Percentiles rank a stretch among this genome's conserved stretches.
Evolutionary conservation across 495 filamentous ascomycete genomes (phyloP).

Genomic region (Penicillium lividum): DNA sequence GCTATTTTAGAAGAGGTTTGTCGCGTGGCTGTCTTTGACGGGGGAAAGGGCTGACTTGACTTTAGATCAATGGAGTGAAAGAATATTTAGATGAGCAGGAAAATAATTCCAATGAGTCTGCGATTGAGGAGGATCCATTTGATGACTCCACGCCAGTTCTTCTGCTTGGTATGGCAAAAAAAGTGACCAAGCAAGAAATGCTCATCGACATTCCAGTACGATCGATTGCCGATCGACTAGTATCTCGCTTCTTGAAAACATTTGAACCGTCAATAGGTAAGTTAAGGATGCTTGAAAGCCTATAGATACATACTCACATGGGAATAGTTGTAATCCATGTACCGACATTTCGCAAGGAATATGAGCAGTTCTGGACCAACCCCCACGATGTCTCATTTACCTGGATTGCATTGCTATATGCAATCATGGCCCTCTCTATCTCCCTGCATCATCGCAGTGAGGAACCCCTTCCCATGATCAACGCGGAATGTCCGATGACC

Average conservation of each 20-base stretch:
- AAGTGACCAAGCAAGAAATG: constrained; percentile 38
- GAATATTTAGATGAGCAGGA: constrained; percentile 30
- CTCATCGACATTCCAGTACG: constrained; percentile 43
- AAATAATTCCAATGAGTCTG: constrained; percentile 29
- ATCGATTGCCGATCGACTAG: constrained; percentile 42
- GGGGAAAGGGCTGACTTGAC: constrained; percentile 8
- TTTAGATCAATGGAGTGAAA: constrained; percentile 41
- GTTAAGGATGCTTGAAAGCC: neutral
- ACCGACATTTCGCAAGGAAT: constrained; percentile 46
- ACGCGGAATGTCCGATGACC: constrained; percentile 17
- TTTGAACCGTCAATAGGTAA: constrained; percentile 44
- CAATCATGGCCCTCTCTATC: constrained; percentile 34
- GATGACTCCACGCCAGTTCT: constrained; percentile 36
- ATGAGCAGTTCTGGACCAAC: constrained; percentile 39
- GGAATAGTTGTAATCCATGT: constrained; percentile 41
- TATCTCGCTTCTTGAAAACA: constrained; percentile 47
- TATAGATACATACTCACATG: neutral
- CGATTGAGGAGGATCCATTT: constrained; percentile 21
- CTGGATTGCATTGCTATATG: constrained; percentile 42
- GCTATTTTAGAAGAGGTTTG: constrained; percentile 53
- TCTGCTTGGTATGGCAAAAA: constrained; percentile 39
- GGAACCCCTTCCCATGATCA: constrained; percentile 26
- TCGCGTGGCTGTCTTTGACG: neutral
- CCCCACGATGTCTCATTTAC: constrained; percentile 35
- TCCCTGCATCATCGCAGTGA: constrained; percentile 31